Conservation (phyloP, 805 yeast species). For the Myxozyma mucilagina region DNA sequence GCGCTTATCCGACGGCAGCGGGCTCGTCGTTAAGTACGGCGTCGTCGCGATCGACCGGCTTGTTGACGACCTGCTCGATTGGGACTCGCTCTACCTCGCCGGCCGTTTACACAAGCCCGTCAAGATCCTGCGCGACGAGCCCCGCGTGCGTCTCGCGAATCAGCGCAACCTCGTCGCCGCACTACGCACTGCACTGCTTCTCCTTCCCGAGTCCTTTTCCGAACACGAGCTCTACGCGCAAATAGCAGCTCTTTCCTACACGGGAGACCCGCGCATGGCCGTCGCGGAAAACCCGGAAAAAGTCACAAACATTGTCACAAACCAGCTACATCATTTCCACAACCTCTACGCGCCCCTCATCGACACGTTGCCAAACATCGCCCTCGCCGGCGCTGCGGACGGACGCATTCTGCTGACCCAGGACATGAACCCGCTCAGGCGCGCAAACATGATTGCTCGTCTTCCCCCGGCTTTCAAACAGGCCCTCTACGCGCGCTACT, state of each 20-base stretch:
- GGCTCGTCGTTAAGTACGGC: constrained; percentile 77
- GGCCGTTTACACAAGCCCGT: constrained; percentile 96
- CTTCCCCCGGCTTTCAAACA: constrained; percentile 54
- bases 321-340: constrained; percentile 70
- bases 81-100: constrained; percentile 85
- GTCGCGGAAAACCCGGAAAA: constrained; percentile 88
- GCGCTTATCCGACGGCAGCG: constrained; percentile 56
- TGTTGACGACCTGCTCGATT: constrained; percentile 69
- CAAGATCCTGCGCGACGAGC: constrained; percentile 64
- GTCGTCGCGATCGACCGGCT: constrained; percentile 65
- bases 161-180: constrained; percentile 79
- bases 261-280: constrained; percentile 88
- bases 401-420: constrained; percentile 36
- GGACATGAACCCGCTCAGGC: constrained; percentile 43
- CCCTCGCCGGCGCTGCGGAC: constrained; percentile 3
- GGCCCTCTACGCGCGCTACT: constrained; percentile 40
- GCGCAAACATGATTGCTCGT: constrained; percentile 46
- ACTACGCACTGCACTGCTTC: constrained; percentile 62
- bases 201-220: constrained; percentile 53
- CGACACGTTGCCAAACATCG: constrained; percentile 45
- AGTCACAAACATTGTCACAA: constrained; percentile 77
- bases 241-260: constrained; percentile 77
- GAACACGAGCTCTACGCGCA: constrained; percentile 70
- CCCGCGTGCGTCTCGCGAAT: constrained; percentile 63
- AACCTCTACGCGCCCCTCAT: constrained; percentile 70